A percentile compares a stretch with the other conserved stretches of the same genome.
Conservation (phyloP, 2,329 filamentous ascomycete genomes). For the Aspergillus vadensis region DNA sequence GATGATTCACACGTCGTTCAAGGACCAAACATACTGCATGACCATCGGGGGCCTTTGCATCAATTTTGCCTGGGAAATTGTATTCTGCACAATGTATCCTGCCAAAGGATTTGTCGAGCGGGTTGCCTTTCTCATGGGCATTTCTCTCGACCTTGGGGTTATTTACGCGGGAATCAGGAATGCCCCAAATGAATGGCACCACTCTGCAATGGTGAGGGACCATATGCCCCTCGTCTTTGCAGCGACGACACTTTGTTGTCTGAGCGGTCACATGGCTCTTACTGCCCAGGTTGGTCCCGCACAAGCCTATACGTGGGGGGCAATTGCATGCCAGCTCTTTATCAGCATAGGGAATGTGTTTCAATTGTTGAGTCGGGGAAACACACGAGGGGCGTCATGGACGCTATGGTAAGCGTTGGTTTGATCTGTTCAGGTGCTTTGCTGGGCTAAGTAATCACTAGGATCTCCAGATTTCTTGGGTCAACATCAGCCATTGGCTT, state of each 20-base stretch:
- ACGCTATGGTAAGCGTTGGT: conserved; percentile 16
- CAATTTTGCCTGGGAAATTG: conserved; percentile 24
- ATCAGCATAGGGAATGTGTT: conserved; percentile 17
- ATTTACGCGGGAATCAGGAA: conserved; percentile 19
- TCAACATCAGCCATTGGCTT: conserved; percentile 14
- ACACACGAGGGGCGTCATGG: conserved; percentile 20
- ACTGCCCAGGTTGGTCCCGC: conserved; percentile 14
- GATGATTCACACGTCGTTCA: conserved; percentile 20
- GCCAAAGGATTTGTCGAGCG: conserved; percentile 13
- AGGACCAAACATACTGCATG: conserved; percentile 20
- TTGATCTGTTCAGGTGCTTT: neutral
- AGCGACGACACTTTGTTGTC: conserved; percentile 6
- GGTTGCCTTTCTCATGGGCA: conserved; percentile 5
- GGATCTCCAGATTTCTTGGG: conserved; percentile 18
- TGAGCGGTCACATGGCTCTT: conserved; percentile 11
- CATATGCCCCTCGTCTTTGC: conserved; percentile 16
- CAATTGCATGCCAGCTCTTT: conserved; percentile 14
- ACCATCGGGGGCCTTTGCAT: conserved; percentile 19
- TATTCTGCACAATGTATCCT: conserved; percentile 21
- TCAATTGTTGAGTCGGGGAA: conserved; percentile 18
- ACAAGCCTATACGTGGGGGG: conserved; percentile 18
- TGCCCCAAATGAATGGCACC: conserved; percentile 19
- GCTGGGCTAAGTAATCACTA: neutral
- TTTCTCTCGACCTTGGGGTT: conserved; percentile 17
- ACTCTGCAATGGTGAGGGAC: conserved; percentile 20